Evolutionary conservation across 768 basidiomycete genomes (phyloP).

Genomic region (Cyathus striatus): DNA sequence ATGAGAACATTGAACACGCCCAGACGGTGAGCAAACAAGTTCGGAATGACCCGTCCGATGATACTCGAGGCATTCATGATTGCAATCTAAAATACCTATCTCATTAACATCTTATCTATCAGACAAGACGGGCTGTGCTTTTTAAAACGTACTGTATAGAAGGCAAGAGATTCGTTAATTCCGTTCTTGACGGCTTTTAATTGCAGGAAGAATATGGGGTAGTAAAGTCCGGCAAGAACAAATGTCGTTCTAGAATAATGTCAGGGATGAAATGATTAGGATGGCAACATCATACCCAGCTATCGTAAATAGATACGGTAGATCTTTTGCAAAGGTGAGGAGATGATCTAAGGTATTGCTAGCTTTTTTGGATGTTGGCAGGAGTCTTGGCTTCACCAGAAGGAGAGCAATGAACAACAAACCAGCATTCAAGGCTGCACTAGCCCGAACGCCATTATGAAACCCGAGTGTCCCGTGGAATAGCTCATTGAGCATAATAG

Average conservation of each 20-base stretch:
- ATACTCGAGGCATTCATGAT: conserved; percentile 20
- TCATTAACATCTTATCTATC: background rate
- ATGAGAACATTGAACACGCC: conserved; percentile 22
- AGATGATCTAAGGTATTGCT: background rate
- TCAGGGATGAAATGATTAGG: background rate
- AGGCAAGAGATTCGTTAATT: conserved; percentile 25
- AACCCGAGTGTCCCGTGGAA: conserved; percentile 13
- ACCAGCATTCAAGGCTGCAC: conserved; percentile 9
- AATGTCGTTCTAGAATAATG: background rate
- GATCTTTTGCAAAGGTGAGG: conserved; percentile 4
- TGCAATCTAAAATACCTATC: conserved; percentile 8
- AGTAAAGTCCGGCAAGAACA: conserved; percentile 13
- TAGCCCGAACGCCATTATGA: conserved; percentile 10
- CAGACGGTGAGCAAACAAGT: conserved; percentile 18
- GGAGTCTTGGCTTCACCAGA: conserved; percentile 10
- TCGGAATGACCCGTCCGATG: conserved; percentile 19
- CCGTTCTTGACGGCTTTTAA: conserved; percentile 24
- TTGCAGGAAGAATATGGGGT: conserved; percentile 34
- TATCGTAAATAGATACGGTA: conserved; percentile 7
- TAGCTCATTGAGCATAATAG: conserved; percentile 39
- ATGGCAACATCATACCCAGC: conserved; percentile 1
- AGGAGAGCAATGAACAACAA: conserved; percentile 10
- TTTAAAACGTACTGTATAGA: conserved; percentile 28
- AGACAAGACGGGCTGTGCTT: background rate
- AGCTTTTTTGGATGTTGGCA: conserved; percentile 4